Percentiles rank a stretch among this genome's conserved stretches.
These are phyloP conservation scores for Blastobotrys elegans DNA, from an alignment of 1,139 yeast genomes.

Conservation along the genomic window DNA sequence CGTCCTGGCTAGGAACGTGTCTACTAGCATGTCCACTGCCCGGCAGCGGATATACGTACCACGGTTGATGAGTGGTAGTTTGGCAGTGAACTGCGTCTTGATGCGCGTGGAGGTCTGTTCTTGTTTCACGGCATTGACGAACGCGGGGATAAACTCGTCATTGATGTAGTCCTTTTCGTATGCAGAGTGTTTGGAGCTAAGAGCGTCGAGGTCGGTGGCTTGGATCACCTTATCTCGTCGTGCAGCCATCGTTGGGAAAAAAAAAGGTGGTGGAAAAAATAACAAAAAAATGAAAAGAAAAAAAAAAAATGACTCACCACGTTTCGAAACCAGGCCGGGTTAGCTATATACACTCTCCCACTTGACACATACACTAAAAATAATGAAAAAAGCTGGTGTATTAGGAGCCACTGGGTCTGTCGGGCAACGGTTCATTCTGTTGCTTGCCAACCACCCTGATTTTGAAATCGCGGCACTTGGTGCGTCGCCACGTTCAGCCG, in stretches of 20 bases:
- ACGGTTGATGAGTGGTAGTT: conserved; percentile 73
- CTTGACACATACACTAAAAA: too few relatives aligned
- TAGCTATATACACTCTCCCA: too few relatives aligned
- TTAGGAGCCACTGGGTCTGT: conserved; percentile 98
- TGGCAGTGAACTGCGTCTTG: conserved; percentile 36
- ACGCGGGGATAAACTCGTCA: conserved; percentile 46
- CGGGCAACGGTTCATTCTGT: conserved; percentile 89
- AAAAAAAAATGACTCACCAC: too few relatives aligned
- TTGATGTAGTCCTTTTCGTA: conserved; percentile 48
- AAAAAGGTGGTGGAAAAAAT: too few relatives aligned
- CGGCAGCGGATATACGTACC: conserved; percentile 78
- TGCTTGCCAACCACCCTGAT: conserved; percentile 83
- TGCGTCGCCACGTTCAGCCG: conserved; percentile 93
- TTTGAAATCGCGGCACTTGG: conserved; percentile 83
- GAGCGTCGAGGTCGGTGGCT: conserved; percentile 81
- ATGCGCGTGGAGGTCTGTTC: conserved; percentile 17
- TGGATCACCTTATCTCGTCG: conserved; percentile 48
- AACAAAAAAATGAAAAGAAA: too few relatives aligned
- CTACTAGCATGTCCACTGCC: conserved; percentile 54
- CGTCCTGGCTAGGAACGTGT: conserved; percentile 40
- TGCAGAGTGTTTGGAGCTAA: conserved; percentile 66
- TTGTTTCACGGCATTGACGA: conserved; percentile 39
- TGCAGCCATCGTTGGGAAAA: background rate
- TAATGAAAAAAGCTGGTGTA: conserved; percentile 50
- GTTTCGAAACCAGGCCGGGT: too few relatives aligned